Percentiles rank a stretch among this genome's conserved stretches.
These are phyloP conservation scores for Clitoria ternatea DNA, from an alignment of 306 rosid genomes.

Conservation along the genomic window DNA sequence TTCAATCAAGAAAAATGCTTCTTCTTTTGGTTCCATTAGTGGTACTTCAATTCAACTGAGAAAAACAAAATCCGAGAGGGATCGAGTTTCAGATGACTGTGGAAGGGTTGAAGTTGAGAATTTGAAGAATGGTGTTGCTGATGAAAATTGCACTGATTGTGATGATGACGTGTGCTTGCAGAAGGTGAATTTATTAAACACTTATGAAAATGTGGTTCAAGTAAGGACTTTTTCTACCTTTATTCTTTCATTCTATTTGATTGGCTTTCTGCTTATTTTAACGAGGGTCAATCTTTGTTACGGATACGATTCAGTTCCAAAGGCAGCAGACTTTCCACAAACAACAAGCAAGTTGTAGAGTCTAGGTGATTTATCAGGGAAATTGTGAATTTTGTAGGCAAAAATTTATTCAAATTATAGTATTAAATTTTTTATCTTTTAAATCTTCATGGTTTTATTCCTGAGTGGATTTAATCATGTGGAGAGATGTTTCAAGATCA, in stretches of 20 bases:
- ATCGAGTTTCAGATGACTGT: constrained; percentile 26
- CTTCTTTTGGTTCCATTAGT: background rate
- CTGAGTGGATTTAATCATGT: too few species aligned
- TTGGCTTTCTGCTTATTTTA: background rate
- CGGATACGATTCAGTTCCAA: constrained; percentile 33
- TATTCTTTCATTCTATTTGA: background rate
- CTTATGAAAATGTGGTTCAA: constrained; percentile 25
- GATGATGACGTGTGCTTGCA: constrained; percentile 51
- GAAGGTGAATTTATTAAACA: constrained; percentile 35
- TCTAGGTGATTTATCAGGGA: constrained; percentile 45
- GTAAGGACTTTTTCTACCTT: constrained; percentile 29
- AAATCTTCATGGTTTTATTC: too few species aligned
- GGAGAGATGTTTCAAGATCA: too few species aligned
- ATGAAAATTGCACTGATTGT: constrained; percentile 46
- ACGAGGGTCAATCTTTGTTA: background rate
- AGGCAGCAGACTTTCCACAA: constrained; percentile 52
- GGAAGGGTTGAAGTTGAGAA: constrained; percentile 40
- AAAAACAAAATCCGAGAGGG: constrained; percentile 38
- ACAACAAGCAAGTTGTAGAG: constrained; percentile 64
- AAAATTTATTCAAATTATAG: background rate
- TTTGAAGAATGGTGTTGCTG: constrained; percentile 25
- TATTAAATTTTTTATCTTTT: constrained; percentile 3
- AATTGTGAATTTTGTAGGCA: background rate
- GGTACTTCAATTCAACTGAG: constrained; percentile 30
- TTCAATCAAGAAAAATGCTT: constrained; percentile 7